Conservation (phyloP, 2,329 filamentous ascomycete species). For the Falciphora oryzae region DNA sequence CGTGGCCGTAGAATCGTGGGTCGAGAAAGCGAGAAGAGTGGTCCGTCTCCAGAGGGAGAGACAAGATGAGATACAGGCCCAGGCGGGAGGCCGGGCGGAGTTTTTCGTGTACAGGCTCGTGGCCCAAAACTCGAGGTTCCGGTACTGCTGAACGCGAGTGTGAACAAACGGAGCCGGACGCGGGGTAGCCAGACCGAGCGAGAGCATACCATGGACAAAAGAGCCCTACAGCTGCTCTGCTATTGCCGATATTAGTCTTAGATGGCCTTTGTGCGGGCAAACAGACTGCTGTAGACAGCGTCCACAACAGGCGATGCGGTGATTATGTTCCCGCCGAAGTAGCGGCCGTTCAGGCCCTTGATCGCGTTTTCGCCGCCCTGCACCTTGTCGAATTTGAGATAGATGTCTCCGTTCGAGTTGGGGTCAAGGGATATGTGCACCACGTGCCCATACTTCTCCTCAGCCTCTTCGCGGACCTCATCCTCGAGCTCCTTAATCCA, state of each 20-base stretch:
- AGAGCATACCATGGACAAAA: no score
- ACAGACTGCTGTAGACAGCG: conserved; percentile 96
- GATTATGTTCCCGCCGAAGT: conserved; percentile 89
- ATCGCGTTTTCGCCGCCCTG: conserved; percentile 95
- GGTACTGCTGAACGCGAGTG: no score
- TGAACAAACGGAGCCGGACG: no score
- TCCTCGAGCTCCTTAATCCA: conserved; percentile 95
- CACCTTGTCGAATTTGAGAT: conserved; percentile 96
- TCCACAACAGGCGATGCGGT: conserved; percentile 95
- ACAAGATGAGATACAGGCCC: no score
- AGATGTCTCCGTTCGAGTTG: conserved; percentile 93
- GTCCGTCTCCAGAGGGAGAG: no score
- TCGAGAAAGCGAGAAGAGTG: no score
- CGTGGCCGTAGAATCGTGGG: no score
- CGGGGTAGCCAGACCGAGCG: no score
- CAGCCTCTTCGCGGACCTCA: conserved; percentile 88
- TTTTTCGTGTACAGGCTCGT: no score
- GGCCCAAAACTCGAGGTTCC: no score
- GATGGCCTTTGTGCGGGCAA: conserved; percentile 78
- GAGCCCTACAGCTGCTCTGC: no score
- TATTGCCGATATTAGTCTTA: conserved; percentile 53
- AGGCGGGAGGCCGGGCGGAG: no score
- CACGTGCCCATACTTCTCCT: conserved; percentile 92
- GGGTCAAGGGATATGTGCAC: conserved; percentile 95
- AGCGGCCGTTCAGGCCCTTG: conserved; percentile 93